A percentile compares a stretch with the other conserved stretches of the same genome.
Conservation (phyloP, 108 stramenopile genomes). For the Schizochytrium sp. region DNA sequence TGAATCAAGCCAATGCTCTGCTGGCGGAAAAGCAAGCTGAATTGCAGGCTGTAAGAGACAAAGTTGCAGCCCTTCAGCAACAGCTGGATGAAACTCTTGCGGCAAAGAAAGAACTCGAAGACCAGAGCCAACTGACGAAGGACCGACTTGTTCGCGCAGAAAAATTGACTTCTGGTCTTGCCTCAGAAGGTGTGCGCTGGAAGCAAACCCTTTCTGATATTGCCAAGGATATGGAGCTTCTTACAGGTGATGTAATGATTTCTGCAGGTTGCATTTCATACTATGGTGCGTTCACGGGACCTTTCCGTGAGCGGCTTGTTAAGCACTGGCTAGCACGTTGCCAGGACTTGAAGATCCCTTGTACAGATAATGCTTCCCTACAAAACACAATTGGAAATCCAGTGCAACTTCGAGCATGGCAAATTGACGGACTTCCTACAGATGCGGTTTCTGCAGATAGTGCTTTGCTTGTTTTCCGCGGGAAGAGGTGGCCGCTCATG, state of each 20-base stretch:
- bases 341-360: conserved; percentile 65
- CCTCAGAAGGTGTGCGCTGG: conserved; percentile 78
- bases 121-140: conserved; percentile 73
- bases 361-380: conserved; percentile 66
- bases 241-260: conserved; percentile 78
- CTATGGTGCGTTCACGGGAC: conserved; percentile 79
- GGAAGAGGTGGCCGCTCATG: conserved; percentile 80
- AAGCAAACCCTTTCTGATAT: conserved; percentile 67
- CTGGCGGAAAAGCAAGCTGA: conserved; percentile 74
- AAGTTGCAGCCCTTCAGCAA: conserved; percentile 73
- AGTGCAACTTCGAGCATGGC: conserved; percentile 78
- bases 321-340: conserved; percentile 67
- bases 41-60: conserved; percentile 74
- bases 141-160: conserved; percentile 75
- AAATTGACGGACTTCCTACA: conserved; percentile 75
- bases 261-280: conserved; percentile 76
- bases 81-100: conserved; percentile 71
- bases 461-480: conserved; percentile 76
- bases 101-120: conserved; percentile 76
- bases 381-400: conserved; percentile 74
- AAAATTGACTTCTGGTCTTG: conserved; percentile 77
- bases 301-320: conserved; percentile 72
- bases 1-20: conserved; percentile 71
- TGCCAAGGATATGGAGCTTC: conserved; percentile 65
- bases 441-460: conserved; percentile 77